Base-by-base conservation (phyloP, 2,329 filamentous ascomycete species). In the Chaetomiaceae sp. region DNA sequence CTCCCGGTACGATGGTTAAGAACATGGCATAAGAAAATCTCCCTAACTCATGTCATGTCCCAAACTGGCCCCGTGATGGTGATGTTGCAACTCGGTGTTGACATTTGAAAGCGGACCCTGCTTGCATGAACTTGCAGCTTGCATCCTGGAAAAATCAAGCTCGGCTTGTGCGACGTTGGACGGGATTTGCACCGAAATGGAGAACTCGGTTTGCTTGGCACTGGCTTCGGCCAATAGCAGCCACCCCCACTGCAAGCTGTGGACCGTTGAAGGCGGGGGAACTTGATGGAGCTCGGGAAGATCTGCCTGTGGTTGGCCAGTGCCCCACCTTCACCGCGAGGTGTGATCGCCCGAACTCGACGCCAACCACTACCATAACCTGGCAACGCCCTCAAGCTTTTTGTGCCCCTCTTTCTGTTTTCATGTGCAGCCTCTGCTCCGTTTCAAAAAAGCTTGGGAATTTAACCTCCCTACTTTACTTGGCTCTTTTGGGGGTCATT, bases 301-400 rank as follows among this genome's bases (percentile, higher is more conserved):
- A 40, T 25, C 19, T 43, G 8, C 4, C 8, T 31, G 20, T 45
- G 54, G 42, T 54, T 57, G 55, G 55, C 22, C 33, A 47, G 44
- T 51, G 42, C 46, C 50, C 47, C 54, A 33, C 50, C 29, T 14
- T 37, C 20, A 38, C 8, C 20, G 36, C n/a, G 27, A 17, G 25
- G 47, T 33, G 47, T 36, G 51, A 54, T 45, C 52, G 11, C 39
- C 46, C 22, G n/a, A 11, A 31, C 7, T 6, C 17, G 8, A 2
- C 6, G 39, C 22, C 15, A 36, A 15, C 15, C 15, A 19, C 23
- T 20, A 55, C 37, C 19, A 48, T 12, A 40, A 49, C 44, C 27
- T 23, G 33, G 45, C 53, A 55, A 38, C 37, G 4, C 47, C 43
- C 29, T 6, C 27, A 9, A 33, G 29, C 22, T 45, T 52, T 49